phyloP scores from a whole-genome alignment of 352 stramenopile species.

The Globisporangium echinulatum region DNA sequence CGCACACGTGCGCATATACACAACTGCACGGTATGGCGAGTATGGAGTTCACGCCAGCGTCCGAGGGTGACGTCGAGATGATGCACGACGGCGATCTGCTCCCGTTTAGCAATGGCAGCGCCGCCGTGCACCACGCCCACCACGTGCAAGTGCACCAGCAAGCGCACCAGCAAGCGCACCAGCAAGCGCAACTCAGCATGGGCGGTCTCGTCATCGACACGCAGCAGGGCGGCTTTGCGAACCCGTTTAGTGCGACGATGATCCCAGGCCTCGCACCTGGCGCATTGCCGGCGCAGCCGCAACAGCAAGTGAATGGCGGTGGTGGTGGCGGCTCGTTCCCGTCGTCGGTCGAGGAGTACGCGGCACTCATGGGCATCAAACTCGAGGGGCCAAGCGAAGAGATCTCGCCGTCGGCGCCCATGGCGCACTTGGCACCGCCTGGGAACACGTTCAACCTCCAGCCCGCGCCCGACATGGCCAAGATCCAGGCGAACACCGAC shows the following conservation, averaged over 20 bases:
- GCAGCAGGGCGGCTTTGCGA: slow-evolving; percentile 25
- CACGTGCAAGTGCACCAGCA: slow-evolving; percentile 3
- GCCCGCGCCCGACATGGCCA: slow-evolving; percentile 34
- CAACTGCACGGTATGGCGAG: slow-evolving; percentile 7
- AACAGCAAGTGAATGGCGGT: slow-evolving; percentile 7
- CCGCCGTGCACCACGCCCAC: slow-evolving; percentile 15
- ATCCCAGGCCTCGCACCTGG: slow-evolving; percentile 27
- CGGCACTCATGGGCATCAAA: slow-evolving; percentile 78
- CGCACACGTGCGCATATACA: neutral
- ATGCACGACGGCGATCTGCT: slow-evolving; percentile 67
- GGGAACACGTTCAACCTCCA: slow-evolving; percentile 31
- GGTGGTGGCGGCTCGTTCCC: slow-evolving; percentile 18
- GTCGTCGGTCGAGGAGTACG: slow-evolving; percentile 72
- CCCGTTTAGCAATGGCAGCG: slow-evolving; percentile 17
- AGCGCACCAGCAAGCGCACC: slow-evolving; percentile 8
- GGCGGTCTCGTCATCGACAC: slow-evolving; percentile 15
- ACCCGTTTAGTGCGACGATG: slow-evolving; percentile 45
- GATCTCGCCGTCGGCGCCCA: slow-evolving; percentile 11
- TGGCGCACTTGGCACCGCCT: slow-evolving; percentile 22
- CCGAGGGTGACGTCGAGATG: slow-evolving; percentile 69
- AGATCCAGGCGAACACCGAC: slow-evolving; percentile 76
- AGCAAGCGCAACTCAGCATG: slow-evolving; percentile 4
- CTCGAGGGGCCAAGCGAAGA: slow-evolving; percentile 54
- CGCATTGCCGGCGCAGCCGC: slow-evolving; percentile 15
- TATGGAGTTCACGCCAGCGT: slow-evolving; percentile 53